These are phyloP conservation scores for Agrocybe praecox DNA, from an alignment of 768 basidiomycete genomes.

Conservation along the genomic window DNA sequence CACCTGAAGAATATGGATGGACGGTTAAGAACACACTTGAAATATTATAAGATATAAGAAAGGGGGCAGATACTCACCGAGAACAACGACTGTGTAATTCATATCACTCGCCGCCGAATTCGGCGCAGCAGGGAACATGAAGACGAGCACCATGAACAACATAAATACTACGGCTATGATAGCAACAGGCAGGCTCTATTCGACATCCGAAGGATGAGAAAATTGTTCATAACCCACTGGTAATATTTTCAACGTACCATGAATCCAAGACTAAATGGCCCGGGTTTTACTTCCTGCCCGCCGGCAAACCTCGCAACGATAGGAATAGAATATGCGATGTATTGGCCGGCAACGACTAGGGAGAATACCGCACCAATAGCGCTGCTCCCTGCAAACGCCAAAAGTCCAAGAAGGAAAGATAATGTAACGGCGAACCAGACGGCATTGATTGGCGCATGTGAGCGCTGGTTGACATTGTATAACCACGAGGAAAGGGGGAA, in stretches of 20 bases:
- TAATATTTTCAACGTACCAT: neutral
- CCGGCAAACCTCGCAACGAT: constrained; percentile 48
- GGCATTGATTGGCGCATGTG: constrained; percentile 57
- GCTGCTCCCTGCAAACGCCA: constrained; percentile 54
- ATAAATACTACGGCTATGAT: constrained; percentile 61
- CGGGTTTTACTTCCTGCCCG: constrained; percentile 45
- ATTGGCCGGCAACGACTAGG: constrained; percentile 14
- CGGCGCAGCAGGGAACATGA: constrained; percentile 63
- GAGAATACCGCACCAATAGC: constrained; percentile 59
- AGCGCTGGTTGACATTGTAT: constrained; percentile 50
- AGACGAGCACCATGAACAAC: constrained; percentile 61
- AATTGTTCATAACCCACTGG: neutral
- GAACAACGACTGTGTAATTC: constrained; percentile 75
- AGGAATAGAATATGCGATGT: constrained; percentile 50
- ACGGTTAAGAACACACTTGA: no score
- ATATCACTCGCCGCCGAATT: constrained; percentile 45
- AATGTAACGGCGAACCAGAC: constrained; percentile 50
- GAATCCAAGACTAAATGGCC: constrained; percentile 48
- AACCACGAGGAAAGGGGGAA: constrained; percentile 58
- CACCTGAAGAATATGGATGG: constrained; percentile 27
- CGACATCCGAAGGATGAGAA: neutral
- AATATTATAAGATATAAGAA: no score
- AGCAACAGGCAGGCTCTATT: constrained; percentile 57
- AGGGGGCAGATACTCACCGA: no score
- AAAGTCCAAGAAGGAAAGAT: constrained; percentile 49